Evolutionary conservation across 345 rosid species (phyloP).

Genomic region (Citrus cavaleriei): DNA sequence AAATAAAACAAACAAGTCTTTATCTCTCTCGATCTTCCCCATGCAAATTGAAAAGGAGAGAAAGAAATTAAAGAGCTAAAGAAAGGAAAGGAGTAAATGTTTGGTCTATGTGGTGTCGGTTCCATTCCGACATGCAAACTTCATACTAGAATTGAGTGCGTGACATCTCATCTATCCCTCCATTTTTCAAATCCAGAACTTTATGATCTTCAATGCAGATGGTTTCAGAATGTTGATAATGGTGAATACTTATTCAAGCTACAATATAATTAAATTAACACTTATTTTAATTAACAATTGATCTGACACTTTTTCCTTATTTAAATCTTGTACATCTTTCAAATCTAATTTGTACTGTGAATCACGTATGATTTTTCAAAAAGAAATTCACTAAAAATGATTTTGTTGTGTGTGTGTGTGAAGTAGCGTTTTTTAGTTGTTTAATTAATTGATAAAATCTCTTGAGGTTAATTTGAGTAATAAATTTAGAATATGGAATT

Average conservation of each 20-base stretch:
- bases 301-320: not conserved
- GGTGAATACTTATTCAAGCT: not conserved
- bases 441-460: too few relatives aligned
- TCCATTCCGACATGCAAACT: constrained; percentile 19
- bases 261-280: not conserved
- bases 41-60: not conserved
- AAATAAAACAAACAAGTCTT: not conserved
- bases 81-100: constrained; percentile 3
- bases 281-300: not conserved
- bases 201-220: not conserved
- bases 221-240: constrained; percentile 5
- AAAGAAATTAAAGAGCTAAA: not conserved
- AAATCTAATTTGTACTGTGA: not conserved
- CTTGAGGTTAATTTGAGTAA: too few relatives aligned
- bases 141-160: constrained; percentile 7
- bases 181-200: not conserved
- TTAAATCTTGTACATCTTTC: not conserved
- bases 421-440: too few relatives aligned
- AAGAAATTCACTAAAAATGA: too few relatives aligned
- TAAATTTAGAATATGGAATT: too few relatives aligned
- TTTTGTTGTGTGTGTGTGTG: too few relatives aligned
- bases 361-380: not conserved
- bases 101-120: constrained; percentile 25
- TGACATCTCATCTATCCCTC: constrained; percentile 16
- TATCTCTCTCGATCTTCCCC: constrained; percentile 4